Evolutionary conservation across 169 alveolate genomes (phyloP).

Genomic region (Plasmodium reichenowi): DNA sequence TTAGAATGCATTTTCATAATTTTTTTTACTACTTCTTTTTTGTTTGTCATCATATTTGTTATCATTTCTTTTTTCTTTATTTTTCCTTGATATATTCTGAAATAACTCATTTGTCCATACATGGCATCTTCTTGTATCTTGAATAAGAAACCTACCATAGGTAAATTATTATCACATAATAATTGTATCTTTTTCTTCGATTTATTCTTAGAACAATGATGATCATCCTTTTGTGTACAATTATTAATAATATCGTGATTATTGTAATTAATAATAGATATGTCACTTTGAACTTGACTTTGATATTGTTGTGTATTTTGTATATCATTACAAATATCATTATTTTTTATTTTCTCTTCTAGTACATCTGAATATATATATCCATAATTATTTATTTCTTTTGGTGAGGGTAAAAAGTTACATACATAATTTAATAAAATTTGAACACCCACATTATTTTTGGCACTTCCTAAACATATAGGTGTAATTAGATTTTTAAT

Average conservation of each 20-base stretch:
- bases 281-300: background rate
- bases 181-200: constrained; percentile 79
- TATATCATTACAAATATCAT: background rate
- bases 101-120: constrained; percentile 93
- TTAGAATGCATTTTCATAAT: constrained; percentile 95
- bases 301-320: background rate
- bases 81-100: constrained; percentile 93
- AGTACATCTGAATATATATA: constrained; percentile 73
- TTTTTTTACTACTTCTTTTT: constrained; percentile 85
- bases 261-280: background rate
- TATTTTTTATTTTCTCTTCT: background rate
- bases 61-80: constrained; percentile 88
- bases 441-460: constrained; percentile 95
- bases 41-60: constrained; percentile 84
- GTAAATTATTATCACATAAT: constrained; percentile 65
- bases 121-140: constrained; percentile 92
- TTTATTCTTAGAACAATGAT: constrained; percentile 68
- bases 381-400: constrained; percentile 78
- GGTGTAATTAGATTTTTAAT: constrained; percentile 88
- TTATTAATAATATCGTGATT: background rate
- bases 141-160: constrained; percentile 94
- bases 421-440: constrained; percentile 94
- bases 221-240: constrained; percentile 10
- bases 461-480: constrained; percentile 96
- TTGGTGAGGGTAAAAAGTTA: constrained; percentile 94